Base-by-base conservation (phyloP, 805 yeast genomes). In the Kuraishia ogatae region DNA sequence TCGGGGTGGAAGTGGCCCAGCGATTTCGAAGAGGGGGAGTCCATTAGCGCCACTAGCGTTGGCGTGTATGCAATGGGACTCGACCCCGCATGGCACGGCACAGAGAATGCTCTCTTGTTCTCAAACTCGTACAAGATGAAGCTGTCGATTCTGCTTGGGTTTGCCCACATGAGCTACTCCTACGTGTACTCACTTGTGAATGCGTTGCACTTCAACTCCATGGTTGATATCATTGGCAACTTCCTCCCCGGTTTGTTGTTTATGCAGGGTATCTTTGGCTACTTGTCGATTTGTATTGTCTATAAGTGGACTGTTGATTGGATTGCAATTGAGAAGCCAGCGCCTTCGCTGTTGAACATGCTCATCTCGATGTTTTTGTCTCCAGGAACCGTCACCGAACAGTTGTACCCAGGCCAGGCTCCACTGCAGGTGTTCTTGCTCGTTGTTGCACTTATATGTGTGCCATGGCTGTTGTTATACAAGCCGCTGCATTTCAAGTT, bases 31-130 rank as follows among this genome's bases (percentile, higher is more conserved):
- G 76, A 71, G 52, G 81, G 82, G 51, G 78, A 78, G 10, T 61
- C 74, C 2, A 66, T 85, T 39, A 65, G 67, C 39, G 90, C 83
- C 3, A 67, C 67, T 8, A 73, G 71, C 56, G 69, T 71, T 8
- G 84, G 83, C 26, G 77, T 77, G 10, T 85, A 85, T 61, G 72
- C 81, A 26, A 69, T 84, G 55, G 92, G 92, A 56, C 66, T 85
- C 52, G 92, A 86, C 69, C 80, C 82, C 68, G 82, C 80, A 17
- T 86, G 92, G 92, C 92, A 86, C 65, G 90, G 90, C n/a, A 71
- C 90, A 35, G 92, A 86, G 57, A 86, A 85, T 64, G 83, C 81
- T 35, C 71, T 86, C 55, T 67, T 86, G 53, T 86, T 86, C 66
- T 74, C 87, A 29, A 86, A 86, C 65, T 85, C 91, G 0, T 85